Percentiles rank a stretch among this genome's conserved stretches.
These are phyloP conservation scores for Ceratocystis ficicola DNA, from an alignment of 2,329 filamentous ascomycete genomes.

Conservation along the genomic window DNA sequence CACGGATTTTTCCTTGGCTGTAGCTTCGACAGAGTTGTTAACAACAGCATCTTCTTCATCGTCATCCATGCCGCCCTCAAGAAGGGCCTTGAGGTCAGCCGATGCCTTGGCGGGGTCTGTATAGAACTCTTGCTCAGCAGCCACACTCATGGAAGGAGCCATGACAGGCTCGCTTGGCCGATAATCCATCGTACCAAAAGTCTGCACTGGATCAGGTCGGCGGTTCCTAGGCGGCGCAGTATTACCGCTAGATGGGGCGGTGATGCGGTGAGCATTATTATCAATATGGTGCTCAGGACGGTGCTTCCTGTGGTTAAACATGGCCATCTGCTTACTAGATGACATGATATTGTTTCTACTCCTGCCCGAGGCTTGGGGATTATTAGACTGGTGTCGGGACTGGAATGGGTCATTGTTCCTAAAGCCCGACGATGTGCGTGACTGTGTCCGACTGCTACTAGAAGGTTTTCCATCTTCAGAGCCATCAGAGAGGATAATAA, in stretches of 20 bases:
- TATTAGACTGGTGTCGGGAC: not conserved
- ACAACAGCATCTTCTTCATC: slow-evolving; percentile 37
- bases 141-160: slow-evolving; percentile 18
- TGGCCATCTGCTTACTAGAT: slow-evolving; percentile 43
- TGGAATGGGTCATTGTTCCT: not conserved
- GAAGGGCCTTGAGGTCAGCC: slow-evolving; percentile 66
- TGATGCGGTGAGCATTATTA: slow-evolving; percentile 36
- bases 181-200: slow-evolving; percentile 20
- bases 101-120: slow-evolving; percentile 60
- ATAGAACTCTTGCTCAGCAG: slow-evolving; percentile 40
- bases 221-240: slow-evolving; percentile 30
- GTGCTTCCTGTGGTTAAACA: slow-evolving; percentile 43
- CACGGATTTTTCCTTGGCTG: not conserved
- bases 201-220: slow-evolving; percentile 24
- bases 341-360: slow-evolving; percentile 33
- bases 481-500: slow-evolving; percentile 6
- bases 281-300: slow-evolving; percentile 47
- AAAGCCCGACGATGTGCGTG: not conserved
- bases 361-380: not conserved
- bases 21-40: not conserved
- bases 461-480: not conserved
- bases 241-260: slow-evolving; percentile 24
- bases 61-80: slow-evolving; percentile 70
- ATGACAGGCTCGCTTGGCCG: slow-evolving; percentile 14
- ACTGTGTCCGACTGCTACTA: not conserved